Conservation (phyloP, 345 rosid genomes). For the Brassica rapa region DNA sequence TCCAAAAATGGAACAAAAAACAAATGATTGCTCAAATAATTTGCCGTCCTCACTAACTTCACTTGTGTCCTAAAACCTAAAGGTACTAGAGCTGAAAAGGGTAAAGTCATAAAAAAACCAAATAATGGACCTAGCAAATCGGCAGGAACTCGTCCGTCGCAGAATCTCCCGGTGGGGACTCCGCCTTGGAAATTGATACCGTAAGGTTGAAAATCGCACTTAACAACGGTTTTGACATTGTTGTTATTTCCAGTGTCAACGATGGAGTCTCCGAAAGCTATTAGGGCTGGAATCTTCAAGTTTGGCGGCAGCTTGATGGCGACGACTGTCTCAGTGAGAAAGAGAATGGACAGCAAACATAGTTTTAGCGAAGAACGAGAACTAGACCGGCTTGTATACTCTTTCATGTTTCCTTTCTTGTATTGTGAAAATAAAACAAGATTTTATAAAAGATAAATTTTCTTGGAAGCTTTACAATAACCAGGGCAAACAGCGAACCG, state of each 20-base stretch:
- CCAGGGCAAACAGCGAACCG: background rate
- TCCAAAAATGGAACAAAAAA: background rate
- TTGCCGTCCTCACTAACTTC: background rate
- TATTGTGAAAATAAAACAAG: background rate
- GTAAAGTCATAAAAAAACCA: background rate
- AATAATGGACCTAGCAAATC: constrained; percentile 49
- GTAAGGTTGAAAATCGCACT: constrained; percentile 54
- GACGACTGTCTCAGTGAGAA: constrained; percentile 6
- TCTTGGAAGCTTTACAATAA: constrained; percentile 16
- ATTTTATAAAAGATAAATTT: background rate
- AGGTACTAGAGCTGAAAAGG: background rate
- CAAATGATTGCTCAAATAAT: constrained; percentile 15
- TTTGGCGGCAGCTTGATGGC: constrained; percentile 39
- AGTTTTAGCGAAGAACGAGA: constrained; percentile 29
- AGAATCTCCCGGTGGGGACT: constrained; percentile 59
- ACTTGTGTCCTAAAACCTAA: constrained; percentile 4
- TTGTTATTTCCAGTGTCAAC: constrained; percentile 68
- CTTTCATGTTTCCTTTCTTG: constrained; percentile 28
- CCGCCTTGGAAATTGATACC: constrained; percentile 55
- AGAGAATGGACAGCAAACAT: constrained; percentile 24
- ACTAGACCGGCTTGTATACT: constrained; percentile 26
- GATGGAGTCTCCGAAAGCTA: constrained; percentile 61
- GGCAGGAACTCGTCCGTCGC: constrained; percentile 54
- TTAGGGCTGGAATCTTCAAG: constrained; percentile 38
- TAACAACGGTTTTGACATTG: constrained; percentile 38